Conservation (phyloP, 2,329 filamentous ascomycete species). For the Periconia sp. region DNA sequence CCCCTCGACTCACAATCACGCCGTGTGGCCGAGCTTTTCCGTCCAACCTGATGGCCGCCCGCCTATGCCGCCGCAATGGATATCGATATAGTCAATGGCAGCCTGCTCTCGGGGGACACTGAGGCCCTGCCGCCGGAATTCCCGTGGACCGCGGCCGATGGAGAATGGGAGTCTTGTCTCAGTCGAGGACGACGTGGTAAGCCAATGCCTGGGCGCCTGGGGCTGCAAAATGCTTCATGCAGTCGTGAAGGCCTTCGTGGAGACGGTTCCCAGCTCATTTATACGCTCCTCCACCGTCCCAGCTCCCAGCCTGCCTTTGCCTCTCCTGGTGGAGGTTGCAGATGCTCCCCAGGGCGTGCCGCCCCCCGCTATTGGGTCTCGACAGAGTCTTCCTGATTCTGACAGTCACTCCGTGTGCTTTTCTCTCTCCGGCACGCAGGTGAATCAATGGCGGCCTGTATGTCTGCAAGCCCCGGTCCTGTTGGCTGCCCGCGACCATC, state of each 20-base stretch:
- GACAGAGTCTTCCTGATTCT: slow-evolving; percentile 37
- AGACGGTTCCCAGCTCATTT: slow-evolving; percentile 39
- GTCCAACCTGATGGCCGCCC: slow-evolving; percentile 22
- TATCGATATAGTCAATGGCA: no score
- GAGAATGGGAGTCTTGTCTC: slow-evolving; percentile 29
- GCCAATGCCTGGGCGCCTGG: slow-evolving; percentile 34
- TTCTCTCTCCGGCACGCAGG: slow-evolving; percentile 28
- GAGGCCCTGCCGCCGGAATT: no score
- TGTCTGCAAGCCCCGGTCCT: slow-evolving; percentile 24
- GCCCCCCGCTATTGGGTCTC: slow-evolving; percentile 42
- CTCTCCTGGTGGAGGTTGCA: slow-evolving; percentile 41
- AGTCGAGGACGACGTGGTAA: slow-evolving; percentile 23
- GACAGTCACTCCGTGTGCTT: slow-evolving; percentile 26
- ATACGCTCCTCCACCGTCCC: slow-evolving; percentile 35
- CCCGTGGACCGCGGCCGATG: slow-evolving; percentile 23
- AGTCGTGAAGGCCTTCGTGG: slow-evolving; percentile 20
- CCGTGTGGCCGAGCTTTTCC: slow-evolving; percentile 20
- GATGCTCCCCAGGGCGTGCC: slow-evolving; percentile 32
- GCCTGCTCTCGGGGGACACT: no score
- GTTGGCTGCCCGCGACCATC: slow-evolving; percentile 15
- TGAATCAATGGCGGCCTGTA: slow-evolving; percentile 32
- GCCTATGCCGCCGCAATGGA: no score
- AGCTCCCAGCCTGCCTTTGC: slow-evolving; percentile 30
- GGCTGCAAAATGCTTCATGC: slow-evolving; percentile 35
- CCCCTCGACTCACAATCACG: slow-evolving; percentile 9